Base-by-base conservation (phyloP, 78 protist species). In the Dictyostelium citrinum region DNA sequence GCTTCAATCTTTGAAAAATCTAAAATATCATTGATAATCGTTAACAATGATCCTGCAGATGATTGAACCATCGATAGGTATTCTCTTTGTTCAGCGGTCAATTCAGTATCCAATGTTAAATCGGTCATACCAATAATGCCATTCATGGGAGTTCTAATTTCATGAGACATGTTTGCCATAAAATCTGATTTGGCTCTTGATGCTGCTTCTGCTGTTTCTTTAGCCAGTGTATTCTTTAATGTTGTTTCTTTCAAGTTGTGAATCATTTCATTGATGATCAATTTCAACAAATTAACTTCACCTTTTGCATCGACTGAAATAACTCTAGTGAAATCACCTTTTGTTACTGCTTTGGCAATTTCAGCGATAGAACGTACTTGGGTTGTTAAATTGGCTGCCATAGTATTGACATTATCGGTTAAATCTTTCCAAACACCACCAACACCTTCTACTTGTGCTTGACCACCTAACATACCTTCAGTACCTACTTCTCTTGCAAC, bases 41-140 rank as follows among this genome's bases (percentile, higher is more conserved):
- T 93, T 8, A 93, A 27, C 0, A 93, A 72, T 22, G 91, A 82
- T 14, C 77, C 90, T 17, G 96, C 96, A 9, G 93, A 84, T 60
- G 93, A 80, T 81, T 93, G 96, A 16, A 93, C 91, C 90, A 93
- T 80, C 5, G 91, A 77, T 8, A 93, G 35, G n/a, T 93, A 93
- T 46, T 82, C 90, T 27, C 96, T 45, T 39, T 93, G 96, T 61
- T 84, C 92, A n/a, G 90, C 96, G 29, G 68, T 84, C 29, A 93
- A 24, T 10, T 86, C 88, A 0, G 92, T 93, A 70, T 82, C 90
- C 24, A 93, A 43, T 11, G 91, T 93, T 17, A 93, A 80, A 35
- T 96, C 97, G 1, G 95, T 90, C 96, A 96, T 91, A 74, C 97
- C 97, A 37, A 96, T 96, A 41, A 96, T 90, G 68, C 96, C 97